Evolutionary conservation across 139 green algal species (phyloP), one percentile per base, ranked within the genome.

Genomic region (Bryopsis sp.): DNA sequence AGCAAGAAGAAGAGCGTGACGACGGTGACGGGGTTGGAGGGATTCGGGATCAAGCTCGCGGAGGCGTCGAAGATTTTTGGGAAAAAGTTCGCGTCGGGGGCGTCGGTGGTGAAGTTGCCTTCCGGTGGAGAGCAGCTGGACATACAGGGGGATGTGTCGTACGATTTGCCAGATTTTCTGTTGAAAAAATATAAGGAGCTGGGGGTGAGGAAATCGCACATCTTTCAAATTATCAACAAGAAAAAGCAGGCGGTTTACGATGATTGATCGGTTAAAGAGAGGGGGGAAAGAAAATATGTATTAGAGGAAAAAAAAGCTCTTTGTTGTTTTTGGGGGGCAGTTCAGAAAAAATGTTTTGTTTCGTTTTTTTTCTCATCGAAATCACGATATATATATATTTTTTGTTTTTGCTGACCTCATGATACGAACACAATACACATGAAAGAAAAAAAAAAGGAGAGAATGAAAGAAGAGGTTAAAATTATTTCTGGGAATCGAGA

Each of bases 51-150:
- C 2, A 97, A 97, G 78, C 85, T 96, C 2, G 65, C 74, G 19
- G 91, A 97, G 7, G 92, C 92, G 0, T 73, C 85, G 37, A 99
- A 99, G 82, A 68, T 95, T 33, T 95, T 97, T 71, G 94, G 94
- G 62, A 99, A 99, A 73, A 98, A 98, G 78, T 99, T 98, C 83
- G 94, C 94, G 11, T 94, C 87, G 64, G 94, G 94, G 1, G 84
- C 86, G 1, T 89, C 79, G 3, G 90, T 98, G 0, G 84, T 85
- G 5, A 99, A 98, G 79, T 89, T 81, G 7, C 74, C 90, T 26
- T 87, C 81, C 35, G 81, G 83, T 8, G 82, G 82, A 73, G 92
- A 98, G 72, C 87, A 98, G 76, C 95, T 99, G 33, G 94, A 99
- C 62, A 86, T 95, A 59, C 88, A 95, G 59, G 59, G 59, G 7